phyloP scores from a whole-genome alignment of 495 filamentous ascomycete species.

The Hypoxylon crocopeplum region DNA sequence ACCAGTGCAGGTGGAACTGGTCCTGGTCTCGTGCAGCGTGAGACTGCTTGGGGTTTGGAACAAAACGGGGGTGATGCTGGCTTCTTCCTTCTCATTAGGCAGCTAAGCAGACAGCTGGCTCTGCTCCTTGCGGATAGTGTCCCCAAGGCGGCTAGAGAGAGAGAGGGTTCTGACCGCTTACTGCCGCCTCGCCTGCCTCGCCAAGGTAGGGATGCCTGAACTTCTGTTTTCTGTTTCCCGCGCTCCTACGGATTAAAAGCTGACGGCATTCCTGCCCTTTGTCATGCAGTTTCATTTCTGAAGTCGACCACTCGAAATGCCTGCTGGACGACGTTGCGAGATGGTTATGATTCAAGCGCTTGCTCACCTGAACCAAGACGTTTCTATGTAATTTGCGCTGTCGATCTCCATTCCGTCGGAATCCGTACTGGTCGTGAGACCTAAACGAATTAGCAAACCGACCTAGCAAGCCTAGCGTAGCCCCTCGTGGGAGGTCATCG shows the following conservation, averaged over 20 bases:
- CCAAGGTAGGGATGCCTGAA: conserved; percentile 13
- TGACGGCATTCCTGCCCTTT: conserved; percentile 16
- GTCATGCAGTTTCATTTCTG: conserved; percentile 33
- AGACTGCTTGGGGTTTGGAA: conserved; percentile 38
- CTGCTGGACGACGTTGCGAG: conserved; percentile 14
- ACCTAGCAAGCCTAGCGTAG: not conserved
- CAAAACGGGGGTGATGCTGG: conserved; percentile 27
- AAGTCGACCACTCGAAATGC: conserved; percentile 26
- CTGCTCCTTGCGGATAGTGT: conserved; percentile 1
- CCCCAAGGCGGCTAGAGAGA: conserved; percentile 23
- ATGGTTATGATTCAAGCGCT: conserved; percentile 31
- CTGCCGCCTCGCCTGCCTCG: conserved; percentile 22
- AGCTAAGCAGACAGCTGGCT: conserved; percentile 34
- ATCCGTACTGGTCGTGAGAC: conserved; percentile 15
- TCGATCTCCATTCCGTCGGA: conserved; percentile 18
- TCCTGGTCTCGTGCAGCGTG: conserved; percentile 38
- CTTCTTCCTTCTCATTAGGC: conserved; percentile 29
- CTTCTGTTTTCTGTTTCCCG: conserved; percentile 16
- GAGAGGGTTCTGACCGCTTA: conserved; percentile 31
- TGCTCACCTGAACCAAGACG: conserved; percentile 35
- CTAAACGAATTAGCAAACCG: conserved; percentile 19
- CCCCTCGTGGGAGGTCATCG: not conserved
- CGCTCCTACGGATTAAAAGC: conserved; percentile 26
- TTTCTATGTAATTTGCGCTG: conserved; percentile 29
- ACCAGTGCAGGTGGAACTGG: conserved; percentile 30